Base-by-base conservation (phyloP, 768 basidiomycete species). In the Crucibulum laeve region DNA sequence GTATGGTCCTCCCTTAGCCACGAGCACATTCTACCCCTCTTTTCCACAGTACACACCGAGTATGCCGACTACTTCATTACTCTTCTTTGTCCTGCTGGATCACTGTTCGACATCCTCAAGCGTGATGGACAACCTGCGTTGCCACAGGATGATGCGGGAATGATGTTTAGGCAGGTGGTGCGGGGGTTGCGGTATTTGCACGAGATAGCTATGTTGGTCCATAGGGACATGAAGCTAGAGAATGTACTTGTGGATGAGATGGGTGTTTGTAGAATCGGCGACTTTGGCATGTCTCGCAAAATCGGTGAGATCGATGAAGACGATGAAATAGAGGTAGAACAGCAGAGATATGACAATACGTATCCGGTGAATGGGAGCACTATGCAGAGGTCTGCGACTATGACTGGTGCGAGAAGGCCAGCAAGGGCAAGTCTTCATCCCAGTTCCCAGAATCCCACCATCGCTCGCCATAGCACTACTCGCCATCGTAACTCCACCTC, bases 181-280 rank as follows among this genome's bases (percentile, higher is more conserved):
- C 70, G 84, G 43, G 91, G 88, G 15, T 63, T 93, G 57, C 76
- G 80, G 41, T 93, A 93, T 65, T 63, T 95, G 57, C 91, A 95
- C 61, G 79, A 84, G 46, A 76, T 78, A 32, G 84, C 81, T 21
- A 65, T 74, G 5, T 79, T 86, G 53, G 86, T 94, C 42, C 95
- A 99, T 68, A 79, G 92, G 53, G 96, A 99, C 66, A 70, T 99
- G 62, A 99, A 99, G 69, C 79, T 96, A 46, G 96, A 98, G 67
- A 99, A 99, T 68, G 82, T 98, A 38, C 79, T 98, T 33, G 83
- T 94, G 42, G 91, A 94, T 61, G 87, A 90, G 59, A 81, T 79
- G 70, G 87, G 89, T 43, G 75, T 83, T n/a, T 92, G 91, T 69
- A 80, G 82, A 57, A 84, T 95, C 24, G 70, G 72, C 34, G 91